These are phyloP conservation scores for Malassezia sp. DNA, from an alignment of 1,284 basidiomycete genomes.

Conservation along the genomic window DNA sequence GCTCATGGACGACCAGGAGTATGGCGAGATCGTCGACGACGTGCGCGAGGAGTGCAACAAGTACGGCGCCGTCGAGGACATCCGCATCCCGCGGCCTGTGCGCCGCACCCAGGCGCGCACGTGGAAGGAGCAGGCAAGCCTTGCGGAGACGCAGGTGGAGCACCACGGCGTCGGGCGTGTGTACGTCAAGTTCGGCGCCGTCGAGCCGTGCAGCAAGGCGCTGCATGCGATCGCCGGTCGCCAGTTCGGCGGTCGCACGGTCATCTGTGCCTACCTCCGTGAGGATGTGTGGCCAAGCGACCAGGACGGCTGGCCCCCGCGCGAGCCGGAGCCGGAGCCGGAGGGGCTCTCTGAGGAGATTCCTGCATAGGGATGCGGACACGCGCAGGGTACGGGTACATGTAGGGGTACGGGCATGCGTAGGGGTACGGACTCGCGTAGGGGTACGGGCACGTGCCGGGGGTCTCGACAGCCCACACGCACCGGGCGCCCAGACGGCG, in stretches of 20 bases:
- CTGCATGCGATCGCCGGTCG: constrained; percentile 76
- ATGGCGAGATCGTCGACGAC: constrained; percentile 85
- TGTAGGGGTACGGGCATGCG: not conserved
- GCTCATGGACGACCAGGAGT: constrained; percentile 78
- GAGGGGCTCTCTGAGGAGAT: no score
- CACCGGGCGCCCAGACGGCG: no score
- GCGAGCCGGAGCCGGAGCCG: not conserved
- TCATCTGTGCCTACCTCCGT: constrained; percentile 51
- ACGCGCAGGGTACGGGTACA: not conserved
- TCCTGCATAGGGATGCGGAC: not conserved
- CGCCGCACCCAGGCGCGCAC: constrained; percentile 31
- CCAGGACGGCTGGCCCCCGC: not conserved
- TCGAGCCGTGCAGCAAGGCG: constrained; percentile 58
- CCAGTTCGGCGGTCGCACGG: constrained; percentile 80
- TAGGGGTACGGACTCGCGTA: not conserved
- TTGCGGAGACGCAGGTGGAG: constrained; percentile 57
- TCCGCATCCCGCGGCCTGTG: constrained; percentile 40
- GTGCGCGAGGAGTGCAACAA: constrained; percentile 65
- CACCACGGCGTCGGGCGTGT: constrained; percentile 83
- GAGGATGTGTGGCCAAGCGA: constrained; percentile 36
- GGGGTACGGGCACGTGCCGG: not conserved
- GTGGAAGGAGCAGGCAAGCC: constrained; percentile 52
- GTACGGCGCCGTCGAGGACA: constrained; percentile 35
- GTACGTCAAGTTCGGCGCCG: constrained; percentile 68
- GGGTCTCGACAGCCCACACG: no score